These are phyloP conservation scores for Simplicillium sp. DNA, from an alignment of 2,329 filamentous ascomycete species.

Conservation along the genomic window DNA sequence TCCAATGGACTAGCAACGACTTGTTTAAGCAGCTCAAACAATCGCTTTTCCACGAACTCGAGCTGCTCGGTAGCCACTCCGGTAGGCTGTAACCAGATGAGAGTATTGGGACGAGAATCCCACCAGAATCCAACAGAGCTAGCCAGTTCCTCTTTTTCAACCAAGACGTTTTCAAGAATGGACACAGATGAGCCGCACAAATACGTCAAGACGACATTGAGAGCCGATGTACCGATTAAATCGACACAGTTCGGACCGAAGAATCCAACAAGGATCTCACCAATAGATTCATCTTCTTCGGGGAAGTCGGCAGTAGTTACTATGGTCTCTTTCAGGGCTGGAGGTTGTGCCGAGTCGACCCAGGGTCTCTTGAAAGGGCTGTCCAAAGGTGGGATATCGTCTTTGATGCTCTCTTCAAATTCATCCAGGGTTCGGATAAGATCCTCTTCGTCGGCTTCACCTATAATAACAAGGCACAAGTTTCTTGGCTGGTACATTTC, in stretches of 20 bases:
- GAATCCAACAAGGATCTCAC: conserved; percentile 79
- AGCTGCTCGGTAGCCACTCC: conserved; percentile 84
- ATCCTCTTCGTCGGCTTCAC: conserved; percentile 76
- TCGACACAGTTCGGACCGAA: conserved; percentile 79
- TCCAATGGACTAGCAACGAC: conserved; percentile 74
- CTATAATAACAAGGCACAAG: conserved; percentile 82
- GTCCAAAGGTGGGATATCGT: conserved; percentile 67
- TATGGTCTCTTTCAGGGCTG: conserved; percentile 60
- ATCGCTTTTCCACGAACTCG: conserved; percentile 70
- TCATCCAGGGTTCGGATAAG: conserved; percentile 73
- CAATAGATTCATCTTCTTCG: conserved; percentile 89
- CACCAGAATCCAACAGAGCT: conserved; percentile 75
- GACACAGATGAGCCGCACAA: conserved; percentile 90
- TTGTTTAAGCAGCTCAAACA: conserved; percentile 76
- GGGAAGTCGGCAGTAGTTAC: conserved; percentile 82
- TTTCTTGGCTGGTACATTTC: conserved; percentile 99
- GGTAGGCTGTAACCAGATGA: conserved; percentile 79
- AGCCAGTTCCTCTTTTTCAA: conserved; percentile 86
- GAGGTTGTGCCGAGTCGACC: conserved; percentile 77
- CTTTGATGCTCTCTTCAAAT: conserved; percentile 80
- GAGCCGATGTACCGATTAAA: conserved; percentile 54
- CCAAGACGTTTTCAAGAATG: conserved; percentile 80
- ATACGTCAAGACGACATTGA: conserved; percentile 76
- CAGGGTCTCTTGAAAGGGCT: conserved; percentile 75
- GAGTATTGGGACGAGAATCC: conserved; percentile 69